Evolutionary conservation across 1,284 basidiomycete species (phyloP).

Genomic region (Agroathelia rolfsii): DNA sequence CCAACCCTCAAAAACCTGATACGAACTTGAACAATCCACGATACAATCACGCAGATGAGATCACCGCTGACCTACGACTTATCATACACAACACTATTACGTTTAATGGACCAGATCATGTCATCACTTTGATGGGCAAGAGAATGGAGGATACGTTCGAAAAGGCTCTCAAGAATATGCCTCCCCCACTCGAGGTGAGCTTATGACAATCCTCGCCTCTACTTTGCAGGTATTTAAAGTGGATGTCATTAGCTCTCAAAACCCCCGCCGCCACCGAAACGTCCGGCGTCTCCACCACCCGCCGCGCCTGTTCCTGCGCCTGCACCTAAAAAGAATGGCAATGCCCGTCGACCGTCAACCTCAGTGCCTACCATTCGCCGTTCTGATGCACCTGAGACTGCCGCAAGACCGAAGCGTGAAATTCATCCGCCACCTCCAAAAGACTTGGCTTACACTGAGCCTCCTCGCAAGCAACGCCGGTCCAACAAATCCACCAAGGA

Average conservation of each 20-base stretch:
- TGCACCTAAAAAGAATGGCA: conserved; percentile 36
- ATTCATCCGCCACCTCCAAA: conserved; percentile 93
- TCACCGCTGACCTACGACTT: conserved; percentile 72
- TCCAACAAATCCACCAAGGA: conserved; percentile 53
- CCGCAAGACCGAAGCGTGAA: conserved; percentile 88
- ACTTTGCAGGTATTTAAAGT: conserved; percentile 9
- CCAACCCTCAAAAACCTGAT: conserved; percentile 72
- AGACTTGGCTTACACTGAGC: conserved; percentile 79
- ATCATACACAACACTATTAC: conserved; percentile 84
- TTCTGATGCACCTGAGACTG: conserved; percentile 45
- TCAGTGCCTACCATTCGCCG: conserved; percentile 74
- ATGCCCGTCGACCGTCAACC: conserved; percentile 58
- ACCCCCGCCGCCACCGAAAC: conserved; percentile 45
- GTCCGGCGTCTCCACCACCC: conserved; percentile 31
- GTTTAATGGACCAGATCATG: conserved; percentile 91
- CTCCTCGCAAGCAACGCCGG: conserved; percentile 59
- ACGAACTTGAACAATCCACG: conserved; percentile 59
- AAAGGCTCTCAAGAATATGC: conserved; percentile 79
- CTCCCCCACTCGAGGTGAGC: conserved; percentile 67
- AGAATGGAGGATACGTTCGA: conserved; percentile 82
- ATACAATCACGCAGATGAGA: conserved; percentile 68
- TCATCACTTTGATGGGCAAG: conserved; percentile 71
- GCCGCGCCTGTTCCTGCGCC: conserved; percentile 22
- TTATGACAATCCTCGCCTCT: conserved; percentile 12
- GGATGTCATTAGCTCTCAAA: conserved; percentile 30